These are phyloP conservation scores for Baudoinia panamericana DNA, from an alignment of 495 filamentous ascomycete species.

Conservation along the genomic window DNA sequence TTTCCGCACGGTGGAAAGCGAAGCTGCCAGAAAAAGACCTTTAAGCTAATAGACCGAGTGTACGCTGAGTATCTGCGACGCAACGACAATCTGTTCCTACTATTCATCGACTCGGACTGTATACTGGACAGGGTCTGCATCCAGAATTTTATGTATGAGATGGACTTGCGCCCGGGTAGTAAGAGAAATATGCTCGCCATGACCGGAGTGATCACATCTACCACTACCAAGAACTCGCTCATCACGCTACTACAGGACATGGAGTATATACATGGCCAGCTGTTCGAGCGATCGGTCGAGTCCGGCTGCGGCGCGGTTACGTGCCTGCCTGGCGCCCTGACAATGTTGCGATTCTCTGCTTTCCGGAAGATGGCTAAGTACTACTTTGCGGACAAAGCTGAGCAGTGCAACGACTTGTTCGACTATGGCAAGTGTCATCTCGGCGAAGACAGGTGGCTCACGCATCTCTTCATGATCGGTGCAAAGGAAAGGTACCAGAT, in stretches of 20 bases:
- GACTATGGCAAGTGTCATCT: conserved; percentile 93
- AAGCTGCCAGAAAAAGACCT: conserved; percentile 86
- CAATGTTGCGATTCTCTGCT: conserved; percentile 89
- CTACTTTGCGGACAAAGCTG: conserved; percentile 96
- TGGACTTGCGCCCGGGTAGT: conserved; percentile 94
- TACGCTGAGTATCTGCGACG: conserved; percentile 79
- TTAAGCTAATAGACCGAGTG: conserved; percentile 86
- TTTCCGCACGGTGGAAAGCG: conserved; percentile 92
- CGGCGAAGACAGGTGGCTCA: conserved; percentile 94
- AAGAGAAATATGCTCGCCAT: conserved; percentile 91
- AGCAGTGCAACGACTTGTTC: conserved; percentile 91
- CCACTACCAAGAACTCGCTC: conserved; percentile 74
- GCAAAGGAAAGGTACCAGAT: conserved; percentile 88
- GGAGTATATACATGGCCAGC: conserved; percentile 95
- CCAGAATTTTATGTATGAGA: conserved; percentile 98
- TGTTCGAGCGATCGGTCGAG: conserved; percentile 93
- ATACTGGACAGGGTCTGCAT: conserved; percentile 72
- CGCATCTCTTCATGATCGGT: conserved; percentile 97
- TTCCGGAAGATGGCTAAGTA: conserved; percentile 97
- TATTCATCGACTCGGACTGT: conserved; percentile 98
- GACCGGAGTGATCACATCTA: conserved; percentile 96
- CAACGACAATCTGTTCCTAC: conserved; percentile 85
- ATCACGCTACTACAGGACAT: conserved; percentile 93
- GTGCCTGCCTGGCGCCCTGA: conserved; percentile 86
- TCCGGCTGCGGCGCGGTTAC: conserved; percentile 92